Evolutionary conservation across 805 yeast genomes (phyloP).

Genomic region (Pichia ethanolica): DNA sequence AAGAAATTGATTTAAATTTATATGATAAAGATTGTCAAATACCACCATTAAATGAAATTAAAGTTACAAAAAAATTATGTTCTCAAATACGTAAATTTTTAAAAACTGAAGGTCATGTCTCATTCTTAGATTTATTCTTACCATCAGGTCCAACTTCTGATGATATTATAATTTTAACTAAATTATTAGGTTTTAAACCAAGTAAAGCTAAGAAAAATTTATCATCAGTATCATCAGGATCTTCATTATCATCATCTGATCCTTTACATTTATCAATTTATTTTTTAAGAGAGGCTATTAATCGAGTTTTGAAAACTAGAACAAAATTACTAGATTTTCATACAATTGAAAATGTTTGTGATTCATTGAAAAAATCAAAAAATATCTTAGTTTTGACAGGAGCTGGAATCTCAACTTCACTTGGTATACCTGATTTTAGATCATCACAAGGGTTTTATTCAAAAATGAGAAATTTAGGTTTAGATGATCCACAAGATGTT

Average conservation of each 20-base stretch:
- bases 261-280: constrained; percentile 31
- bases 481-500: constrained; percentile 86
- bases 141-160: constrained; percentile 54
- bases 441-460: constrained; percentile 83
- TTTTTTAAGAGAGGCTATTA: constrained; percentile 56
- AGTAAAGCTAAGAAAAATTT: constrained; percentile 9
- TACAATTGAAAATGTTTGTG: constrained; percentile 52
- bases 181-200: constrained; percentile 50
- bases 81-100: constrained; percentile 44
- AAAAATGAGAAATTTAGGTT: constrained; percentile 55
- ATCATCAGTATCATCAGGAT: not conserved
- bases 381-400: constrained; percentile 77
- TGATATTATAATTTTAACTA: constrained; percentile 49
- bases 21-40: constrained; percentile 4
- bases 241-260: constrained; percentile 1
- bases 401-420: constrained; percentile 85
- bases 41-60: constrained; percentile 18
- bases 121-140: constrained; percentile 46
- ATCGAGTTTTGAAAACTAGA: constrained; percentile 51
- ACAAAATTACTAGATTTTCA: constrained; percentile 45
- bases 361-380: constrained; percentile 44
- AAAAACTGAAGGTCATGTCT: constrained; percentile 50
- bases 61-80: constrained; percentile 35
- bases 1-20: constrained; percentile 5
- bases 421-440: constrained; percentile 90